Percentiles rank a stretch among this genome's conserved stretches.
phyloP scores from a whole-genome alignment of 352 stramenopile genomes.

The Hyphochytrium catenoides region DNA sequence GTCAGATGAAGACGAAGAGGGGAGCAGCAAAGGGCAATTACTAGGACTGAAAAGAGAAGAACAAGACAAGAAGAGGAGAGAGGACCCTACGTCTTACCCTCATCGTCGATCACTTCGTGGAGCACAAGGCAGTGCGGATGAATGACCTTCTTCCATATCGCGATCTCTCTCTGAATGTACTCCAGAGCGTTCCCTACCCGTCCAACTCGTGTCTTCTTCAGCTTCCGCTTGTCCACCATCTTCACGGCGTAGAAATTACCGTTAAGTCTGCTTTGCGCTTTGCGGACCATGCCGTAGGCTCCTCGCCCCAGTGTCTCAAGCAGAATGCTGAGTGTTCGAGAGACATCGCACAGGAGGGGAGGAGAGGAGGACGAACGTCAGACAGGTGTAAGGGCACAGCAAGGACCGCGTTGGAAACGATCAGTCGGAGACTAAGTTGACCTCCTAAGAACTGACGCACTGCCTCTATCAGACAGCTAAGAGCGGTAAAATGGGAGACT shows the following conservation, averaged over 20 bases:
- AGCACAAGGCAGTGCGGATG: conserved; percentile 82
- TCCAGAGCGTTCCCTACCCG: conserved; percentile 44
- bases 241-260: conserved; percentile 43
- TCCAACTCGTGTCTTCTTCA: conserved; percentile 33
- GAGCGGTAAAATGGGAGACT: too few species aligned
- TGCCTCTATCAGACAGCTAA: too few species aligned
- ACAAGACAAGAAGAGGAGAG: too few species aligned
- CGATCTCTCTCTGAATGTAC: conserved; percentile 71
- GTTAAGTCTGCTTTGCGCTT: conserved; percentile 31
- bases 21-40: not conserved
- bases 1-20: too few species aligned
- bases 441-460: too few species aligned
- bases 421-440: too few species aligned
- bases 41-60: not conserved
- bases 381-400: not conserved
- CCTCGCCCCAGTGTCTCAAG: conserved; percentile 35
- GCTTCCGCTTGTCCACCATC: conserved; percentile 33
- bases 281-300: conserved; percentile 38
- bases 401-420: too few species aligned
- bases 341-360: not conserved
- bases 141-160: conserved; percentile 87
- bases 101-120: conserved; percentile 83
- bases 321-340: conserved; percentile 20
- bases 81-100: conserved; percentile 24
- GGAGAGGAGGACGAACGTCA: conserved; percentile 1